Percentiles rank a stretch among this genome's conserved stretches.
Conservation (phyloP, 1,284 basidiomycete species). For the Marasmius tenuissimus region DNA sequence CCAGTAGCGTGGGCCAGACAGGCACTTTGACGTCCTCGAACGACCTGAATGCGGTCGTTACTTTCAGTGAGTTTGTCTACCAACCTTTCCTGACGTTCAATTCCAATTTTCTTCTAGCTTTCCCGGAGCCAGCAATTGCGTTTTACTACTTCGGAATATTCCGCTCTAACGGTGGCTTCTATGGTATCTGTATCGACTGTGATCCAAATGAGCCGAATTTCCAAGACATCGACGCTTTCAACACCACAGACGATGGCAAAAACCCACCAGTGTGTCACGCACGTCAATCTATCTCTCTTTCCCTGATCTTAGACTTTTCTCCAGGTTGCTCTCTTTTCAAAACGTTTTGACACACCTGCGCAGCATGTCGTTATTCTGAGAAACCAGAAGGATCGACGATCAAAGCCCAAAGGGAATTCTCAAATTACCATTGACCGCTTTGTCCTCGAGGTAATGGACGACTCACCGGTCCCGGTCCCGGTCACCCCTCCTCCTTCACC, state of each 20-base stretch:
- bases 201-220: slow-evolving; percentile 25
- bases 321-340: slow-evolving; percentile 17
- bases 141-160: slow-evolving; percentile 31
- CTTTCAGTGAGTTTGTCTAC: slow-evolving; percentile 23
- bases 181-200: slow-evolving; percentile 23
- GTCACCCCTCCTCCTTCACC: neutral
- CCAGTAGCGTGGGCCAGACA: slow-evolving; percentile 22
- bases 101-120: neutral
- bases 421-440: slow-evolving; percentile 28
- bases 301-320: slow-evolving; percentile 21
- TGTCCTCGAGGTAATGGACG: slow-evolving; percentile 19
- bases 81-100: neutral
- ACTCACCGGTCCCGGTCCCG: neutral
- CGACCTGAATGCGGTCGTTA: slow-evolving; percentile 24
- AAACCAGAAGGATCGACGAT: neutral
- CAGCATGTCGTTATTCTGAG: neutral
- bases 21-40: slow-evolving; percentile 27
- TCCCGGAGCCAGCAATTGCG: slow-evolving; percentile 24
- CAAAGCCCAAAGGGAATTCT: slow-evolving; percentile 19
- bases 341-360: neutral
- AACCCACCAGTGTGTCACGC: slow-evolving; percentile 25
- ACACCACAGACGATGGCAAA: slow-evolving; percentile 25
- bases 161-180: slow-evolving; percentile 18
- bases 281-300: neutral
- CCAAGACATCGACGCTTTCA: slow-evolving; percentile 24